phyloP scores from a whole-genome alignment of 441 rosid genomes.

The Syzygium syzygioides region DNA sequence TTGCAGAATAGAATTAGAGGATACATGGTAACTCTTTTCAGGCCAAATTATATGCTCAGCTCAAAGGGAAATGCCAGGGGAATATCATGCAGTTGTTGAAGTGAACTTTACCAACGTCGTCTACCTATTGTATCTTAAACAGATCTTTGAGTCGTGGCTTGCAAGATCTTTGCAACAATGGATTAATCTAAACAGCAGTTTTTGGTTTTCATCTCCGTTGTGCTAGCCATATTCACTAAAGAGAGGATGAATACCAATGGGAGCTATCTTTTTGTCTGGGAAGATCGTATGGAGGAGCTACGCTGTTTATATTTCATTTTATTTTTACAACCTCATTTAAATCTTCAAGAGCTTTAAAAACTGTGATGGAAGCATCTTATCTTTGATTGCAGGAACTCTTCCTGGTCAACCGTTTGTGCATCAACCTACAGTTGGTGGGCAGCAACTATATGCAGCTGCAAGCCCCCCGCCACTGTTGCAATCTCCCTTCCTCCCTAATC shows the following conservation, averaged over 20 bases:
- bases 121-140: neutral
- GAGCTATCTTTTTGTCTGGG: neutral
- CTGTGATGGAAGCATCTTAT: neutral
- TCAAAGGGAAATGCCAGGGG: neutral
- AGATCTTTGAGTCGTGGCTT: neutral
- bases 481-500: constrained; percentile 40
- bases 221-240: neutral
- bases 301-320: neutral
- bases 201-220: neutral
- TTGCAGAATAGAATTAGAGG: neutral
- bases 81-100: neutral
- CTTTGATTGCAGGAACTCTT: constrained; percentile 31
- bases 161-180: neutral
- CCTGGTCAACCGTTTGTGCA: constrained; percentile 44
- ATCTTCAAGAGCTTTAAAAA: neutral
- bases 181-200: neutral
- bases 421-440: constrained; percentile 42
- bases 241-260: neutral
- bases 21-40: neutral
- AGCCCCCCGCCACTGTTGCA: constrained; percentile 48
- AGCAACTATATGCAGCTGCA: constrained; percentile 41
- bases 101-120: neutral
- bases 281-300: neutral
- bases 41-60: neutral
- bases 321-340: neutral